Evolutionary conservation across 2,329 filamentous ascomycete species (phyloP).

Genomic region (Microcyclospora tardicrescens): DNA sequence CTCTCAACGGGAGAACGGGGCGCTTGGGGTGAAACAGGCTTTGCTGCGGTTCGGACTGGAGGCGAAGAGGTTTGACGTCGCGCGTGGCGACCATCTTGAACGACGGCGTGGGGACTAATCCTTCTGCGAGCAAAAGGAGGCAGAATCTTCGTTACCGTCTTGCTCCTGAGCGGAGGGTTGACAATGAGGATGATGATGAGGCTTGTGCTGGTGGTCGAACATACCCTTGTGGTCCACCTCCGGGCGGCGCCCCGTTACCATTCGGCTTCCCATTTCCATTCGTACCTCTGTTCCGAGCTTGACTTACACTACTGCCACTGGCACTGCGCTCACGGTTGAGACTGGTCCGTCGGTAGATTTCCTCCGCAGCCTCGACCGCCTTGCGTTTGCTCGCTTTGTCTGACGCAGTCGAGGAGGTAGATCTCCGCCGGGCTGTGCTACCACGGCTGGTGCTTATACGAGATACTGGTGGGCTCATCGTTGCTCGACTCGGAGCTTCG

Average conservation of each 20-base stretch:
- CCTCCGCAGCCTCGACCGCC: slow-evolving; percentile 21
- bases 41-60: no score
- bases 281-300: no score
- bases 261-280: neutral
- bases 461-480: slow-evolving; percentile 11
- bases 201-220: neutral
- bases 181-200: neutral
- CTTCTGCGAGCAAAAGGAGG: neutral
- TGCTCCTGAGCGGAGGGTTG: neutral
- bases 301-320: slow-evolving; percentile 1
- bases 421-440: slow-evolving; percentile 3
- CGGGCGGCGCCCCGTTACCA: neutral
- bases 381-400: slow-evolving; percentile 23
- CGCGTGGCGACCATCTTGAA: no score
- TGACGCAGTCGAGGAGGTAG: slow-evolving; percentile 11
- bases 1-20: neutral
- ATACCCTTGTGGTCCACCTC: neutral
- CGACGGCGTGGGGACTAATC: no score
- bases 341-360: slow-evolving; percentile 13
- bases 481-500: slow-evolving; percentile 3
- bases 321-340: slow-evolving; percentile 7
- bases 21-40: no score
- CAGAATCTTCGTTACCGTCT: neutral
- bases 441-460: slow-evolving; percentile 16
- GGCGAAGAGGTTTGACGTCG: no score